phyloP scores from a whole-genome alignment of 2,329 filamentous ascomycete genomes.

The Ramularia collo-cygni region DNA sequence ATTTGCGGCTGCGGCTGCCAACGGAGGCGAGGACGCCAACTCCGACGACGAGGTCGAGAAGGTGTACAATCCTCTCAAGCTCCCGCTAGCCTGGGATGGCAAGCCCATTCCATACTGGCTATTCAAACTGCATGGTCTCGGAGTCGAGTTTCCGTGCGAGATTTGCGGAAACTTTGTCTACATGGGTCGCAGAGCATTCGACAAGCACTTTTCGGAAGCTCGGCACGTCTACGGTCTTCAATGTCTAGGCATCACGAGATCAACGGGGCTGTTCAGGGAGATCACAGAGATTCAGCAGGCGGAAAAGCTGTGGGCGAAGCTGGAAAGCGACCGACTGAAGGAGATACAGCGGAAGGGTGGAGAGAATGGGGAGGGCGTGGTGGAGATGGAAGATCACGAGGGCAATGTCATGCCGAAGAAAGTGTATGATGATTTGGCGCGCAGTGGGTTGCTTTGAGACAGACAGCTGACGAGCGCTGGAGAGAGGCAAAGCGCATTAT shows the following conservation, averaged over 20 bases:
- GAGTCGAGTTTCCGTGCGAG: constrained; percentile 91
- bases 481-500: too few species aligned
- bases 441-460: constrained; percentile 71
- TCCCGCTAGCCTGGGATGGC: constrained; percentile 94
- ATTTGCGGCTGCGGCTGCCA: constrained; percentile 44
- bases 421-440: constrained; percentile 91
- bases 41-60: constrained; percentile 67
- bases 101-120: constrained; percentile 99
- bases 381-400: constrained; percentile 97
- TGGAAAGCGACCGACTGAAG: constrained; percentile 76
- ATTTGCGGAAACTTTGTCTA: constrained; percentile 99
- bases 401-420: constrained; percentile 99
- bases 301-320: constrained; percentile 82
- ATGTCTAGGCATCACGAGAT: constrained; percentile 88
- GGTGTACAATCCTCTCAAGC: constrained; percentile 93
- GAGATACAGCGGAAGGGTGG: constrained; percentile 57
- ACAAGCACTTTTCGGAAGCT: constrained; percentile 96
- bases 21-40: constrained; percentile 51
- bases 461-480: not conserved
- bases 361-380: constrained; percentile 58
- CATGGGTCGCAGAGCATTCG: constrained; percentile 90
- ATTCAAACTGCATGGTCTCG: constrained; percentile 91
- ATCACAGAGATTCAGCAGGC: constrained; percentile 92
- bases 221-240: constrained; percentile 90
- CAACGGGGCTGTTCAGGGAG: constrained; percentile 74